phyloP scores from a whole-genome alignment of 768 basidiomycete species.

The Boletus rubropictus region DNA sequence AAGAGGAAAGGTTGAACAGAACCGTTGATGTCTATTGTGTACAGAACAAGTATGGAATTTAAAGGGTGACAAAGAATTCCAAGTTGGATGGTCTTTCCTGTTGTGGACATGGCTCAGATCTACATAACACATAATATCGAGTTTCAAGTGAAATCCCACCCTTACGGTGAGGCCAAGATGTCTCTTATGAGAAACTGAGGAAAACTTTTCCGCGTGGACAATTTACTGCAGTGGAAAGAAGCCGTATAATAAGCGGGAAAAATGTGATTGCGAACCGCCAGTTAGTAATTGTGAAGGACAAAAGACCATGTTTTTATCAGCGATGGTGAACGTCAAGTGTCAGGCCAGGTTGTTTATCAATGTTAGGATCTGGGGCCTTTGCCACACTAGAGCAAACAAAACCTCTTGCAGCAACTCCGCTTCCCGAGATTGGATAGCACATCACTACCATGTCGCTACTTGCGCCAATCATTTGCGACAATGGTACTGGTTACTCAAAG shows the following conservation, averaged over 20 bases:
- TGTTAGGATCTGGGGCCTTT: constrained; percentile 24
- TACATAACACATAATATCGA: neutral
- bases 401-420: constrained; percentile 11
- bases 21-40: neutral
- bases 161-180: neutral
- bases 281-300: too few species aligned
- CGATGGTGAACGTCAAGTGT: neutral
- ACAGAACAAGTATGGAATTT: neutral
- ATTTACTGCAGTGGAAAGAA: neutral
- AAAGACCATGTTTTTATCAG: neutral
- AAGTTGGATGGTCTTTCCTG: neutral
- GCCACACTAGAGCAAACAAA: constrained; percentile 22
- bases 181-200: neutral
- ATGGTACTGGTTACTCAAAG: constrained; percentile 96
- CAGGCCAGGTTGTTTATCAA: constrained; percentile 22
- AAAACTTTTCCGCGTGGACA: neutral
- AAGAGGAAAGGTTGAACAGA: neutral
- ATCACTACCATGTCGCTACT: constrained; percentile 64
- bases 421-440: constrained; percentile 8
- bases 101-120: neutral
- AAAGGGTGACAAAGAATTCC: constrained; percentile 3
- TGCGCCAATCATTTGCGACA: constrained; percentile 95
- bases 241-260: neutral
- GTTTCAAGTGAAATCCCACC: too few species aligned
- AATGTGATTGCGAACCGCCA: neutral